These are phyloP conservation scores for Talaromyces sp. DNA, from an alignment of 2,329 filamentous ascomycete genomes.

Conservation along the genomic window DNA sequence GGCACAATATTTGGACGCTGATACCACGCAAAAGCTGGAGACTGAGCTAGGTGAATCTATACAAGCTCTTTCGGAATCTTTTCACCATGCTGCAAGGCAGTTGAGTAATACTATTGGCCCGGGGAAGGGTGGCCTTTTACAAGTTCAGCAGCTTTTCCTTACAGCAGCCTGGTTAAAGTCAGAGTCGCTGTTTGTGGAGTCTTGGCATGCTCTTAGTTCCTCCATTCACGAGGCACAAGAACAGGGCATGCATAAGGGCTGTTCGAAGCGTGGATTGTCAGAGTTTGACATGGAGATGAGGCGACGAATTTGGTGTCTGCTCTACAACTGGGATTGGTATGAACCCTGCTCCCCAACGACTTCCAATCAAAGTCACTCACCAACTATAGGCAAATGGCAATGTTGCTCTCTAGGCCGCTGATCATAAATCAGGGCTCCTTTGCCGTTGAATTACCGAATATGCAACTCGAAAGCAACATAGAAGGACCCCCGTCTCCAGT, in stretches of 20 bases:
- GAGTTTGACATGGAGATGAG: slow-evolving; percentile 54
- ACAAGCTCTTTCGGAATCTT: slow-evolving; percentile 44
- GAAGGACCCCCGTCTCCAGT: slow-evolving; percentile 48
- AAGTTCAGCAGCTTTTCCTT: slow-evolving; percentile 56
- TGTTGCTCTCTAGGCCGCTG: slow-evolving; percentile 48
- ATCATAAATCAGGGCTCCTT: slow-evolving; percentile 48
- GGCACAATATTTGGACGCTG: slow-evolving; percentile 45
- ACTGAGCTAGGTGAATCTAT: slow-evolving; percentile 47
- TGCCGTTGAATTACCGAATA: slow-evolving; percentile 44
- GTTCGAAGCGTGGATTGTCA: slow-evolving; percentile 36
- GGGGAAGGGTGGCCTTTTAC: slow-evolving; percentile 48
- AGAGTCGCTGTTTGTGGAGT: slow-evolving; percentile 51
- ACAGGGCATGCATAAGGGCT: slow-evolving; percentile 45
- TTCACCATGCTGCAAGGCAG: slow-evolving; percentile 48
- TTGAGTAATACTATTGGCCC: slow-evolving; percentile 48
- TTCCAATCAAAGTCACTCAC: too few species aligned
- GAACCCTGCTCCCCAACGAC: too few species aligned
- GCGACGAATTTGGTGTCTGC: slow-evolving; percentile 50
- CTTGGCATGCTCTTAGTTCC: slow-evolving; percentile 51
- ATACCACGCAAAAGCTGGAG: slow-evolving; percentile 46
- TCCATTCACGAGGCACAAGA: slow-evolving; percentile 55
- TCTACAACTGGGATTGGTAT: slow-evolving; percentile 55
- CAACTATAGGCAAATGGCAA: slow-evolving; percentile 47
- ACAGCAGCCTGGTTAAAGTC: slow-evolving; percentile 53
- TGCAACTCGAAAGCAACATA: slow-evolving; percentile 40